Evolutionary conservation across 768 basidiomycete species (phyloP).

Genomic region (Omphalotus guepiniiformis): DNA sequence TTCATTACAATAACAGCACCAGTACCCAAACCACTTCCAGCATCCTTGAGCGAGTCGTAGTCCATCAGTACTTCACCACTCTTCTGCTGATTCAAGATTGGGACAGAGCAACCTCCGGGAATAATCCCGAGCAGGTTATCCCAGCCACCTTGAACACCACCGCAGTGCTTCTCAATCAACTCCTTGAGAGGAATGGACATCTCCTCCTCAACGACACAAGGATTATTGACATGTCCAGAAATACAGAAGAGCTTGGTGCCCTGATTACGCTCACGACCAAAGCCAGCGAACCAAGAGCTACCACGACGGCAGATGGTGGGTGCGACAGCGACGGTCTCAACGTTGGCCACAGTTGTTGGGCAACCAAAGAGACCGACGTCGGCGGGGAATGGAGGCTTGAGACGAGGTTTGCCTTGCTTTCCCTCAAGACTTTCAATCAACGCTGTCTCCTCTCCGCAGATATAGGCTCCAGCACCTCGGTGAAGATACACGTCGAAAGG

Average conservation of each 20-base stretch:
- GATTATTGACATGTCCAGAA: constrained; percentile 96
- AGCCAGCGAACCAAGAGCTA: constrained; percentile 84
- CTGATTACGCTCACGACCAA: constrained; percentile 88
- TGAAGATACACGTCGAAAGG: constrained; percentile 98
- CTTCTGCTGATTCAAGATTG: constrained; percentile 78
- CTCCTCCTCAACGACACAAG: constrained; percentile 97
- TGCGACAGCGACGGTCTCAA: constrained; percentile 97
- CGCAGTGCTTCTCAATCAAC: constrained; percentile 94
- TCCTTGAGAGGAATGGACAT: constrained; percentile 97
- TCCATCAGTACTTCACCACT: constrained; percentile 98
- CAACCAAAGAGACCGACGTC: constrained; percentile 98
- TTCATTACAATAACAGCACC: constrained; percentile 99
- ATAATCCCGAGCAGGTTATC: constrained; percentile 96
- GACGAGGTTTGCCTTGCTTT: constrained; percentile 95
- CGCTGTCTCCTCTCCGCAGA: constrained; percentile 98
- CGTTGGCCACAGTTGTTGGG: constrained; percentile 96
- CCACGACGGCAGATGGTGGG: constrained; percentile 95
- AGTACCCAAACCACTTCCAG: constrained; percentile 94
- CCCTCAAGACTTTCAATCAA: constrained; percentile 96
- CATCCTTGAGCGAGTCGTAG: constrained; percentile 95
- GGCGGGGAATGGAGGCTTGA: constrained; percentile 98
- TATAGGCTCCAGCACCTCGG: constrained; percentile 96
- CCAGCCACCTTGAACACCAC: constrained; percentile 93
- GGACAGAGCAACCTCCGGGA: constrained; percentile 93
- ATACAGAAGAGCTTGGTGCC: constrained; percentile 98